These are phyloP conservation scores for Apiotrichum gracile DNA, from an alignment of 1,284 basidiomycete species.

Conservation along the genomic window DNA sequence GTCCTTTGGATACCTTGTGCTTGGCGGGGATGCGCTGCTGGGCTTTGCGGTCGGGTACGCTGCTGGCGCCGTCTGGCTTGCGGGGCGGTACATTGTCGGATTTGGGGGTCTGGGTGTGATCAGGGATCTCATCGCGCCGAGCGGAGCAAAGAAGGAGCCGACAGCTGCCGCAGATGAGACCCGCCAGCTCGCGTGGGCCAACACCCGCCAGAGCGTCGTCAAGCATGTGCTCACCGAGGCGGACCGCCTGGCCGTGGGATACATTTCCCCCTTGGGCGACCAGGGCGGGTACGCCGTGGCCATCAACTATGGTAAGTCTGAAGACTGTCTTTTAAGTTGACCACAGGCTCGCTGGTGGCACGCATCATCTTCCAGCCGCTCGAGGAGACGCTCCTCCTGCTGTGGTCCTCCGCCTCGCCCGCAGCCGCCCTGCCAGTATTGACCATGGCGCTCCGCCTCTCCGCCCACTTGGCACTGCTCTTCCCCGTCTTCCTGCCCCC, in stretches of 20 bases:
- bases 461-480: constrained; percentile 64
- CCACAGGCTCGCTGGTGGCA: constrained; percentile 76
- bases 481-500: constrained; percentile 66
- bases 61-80: constrained; percentile 56
- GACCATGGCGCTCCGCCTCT: constrained; percentile 60
- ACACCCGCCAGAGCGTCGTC: constrained; percentile 60
- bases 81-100: constrained; percentile 38
- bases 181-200: constrained; percentile 51
- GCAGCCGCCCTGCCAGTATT: constrained; percentile 34
- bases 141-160: neutral
- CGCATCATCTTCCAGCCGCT: constrained; percentile 87
- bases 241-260: constrained; percentile 82
- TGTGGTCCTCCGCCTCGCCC: constrained; percentile 65
- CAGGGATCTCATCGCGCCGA: neutral
- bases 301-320: constrained; percentile 72
- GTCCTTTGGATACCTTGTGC: constrained; percentile 56
- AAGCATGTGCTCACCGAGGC: constrained; percentile 95
- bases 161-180: constrained; percentile 10
- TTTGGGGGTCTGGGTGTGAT: constrained; percentile 13
- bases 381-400: constrained; percentile 80
- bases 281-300: constrained; percentile 93
- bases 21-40: constrained; percentile 55
- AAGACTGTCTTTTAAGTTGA: neutral
- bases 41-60: constrained; percentile 79
- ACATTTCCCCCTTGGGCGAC: constrained; percentile 71